These are phyloP conservation scores for Tilletiopsis washingtonensis DNA, from an alignment of 1,284 basidiomycete genomes.

Conservation along the genomic window DNA sequence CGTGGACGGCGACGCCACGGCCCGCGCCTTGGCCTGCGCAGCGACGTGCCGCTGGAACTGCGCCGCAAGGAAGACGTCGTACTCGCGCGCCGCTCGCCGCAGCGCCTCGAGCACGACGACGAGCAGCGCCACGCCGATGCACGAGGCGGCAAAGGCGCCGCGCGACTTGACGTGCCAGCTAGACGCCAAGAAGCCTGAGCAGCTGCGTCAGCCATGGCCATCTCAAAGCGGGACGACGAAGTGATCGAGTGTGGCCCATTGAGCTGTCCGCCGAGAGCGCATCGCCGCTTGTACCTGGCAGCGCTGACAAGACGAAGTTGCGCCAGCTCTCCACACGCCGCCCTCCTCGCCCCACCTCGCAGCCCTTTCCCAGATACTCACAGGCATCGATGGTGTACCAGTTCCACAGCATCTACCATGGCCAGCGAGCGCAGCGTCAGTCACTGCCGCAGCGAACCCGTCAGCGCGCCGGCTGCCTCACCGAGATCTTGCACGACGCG, in stretches of 20 bases:
- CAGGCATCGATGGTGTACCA: constrained; percentile 10
- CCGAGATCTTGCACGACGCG: constrained; percentile 5
- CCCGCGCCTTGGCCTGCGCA: constrained; percentile 17
- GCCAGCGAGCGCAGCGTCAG: not conserved
- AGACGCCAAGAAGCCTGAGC: constrained; percentile 24
- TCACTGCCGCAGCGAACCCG: too few relatives aligned
- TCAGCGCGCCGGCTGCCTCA: too few relatives aligned
- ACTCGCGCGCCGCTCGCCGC: constrained; percentile 32
- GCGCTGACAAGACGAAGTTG: too few relatives aligned
- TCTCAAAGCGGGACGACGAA: too few relatives aligned
- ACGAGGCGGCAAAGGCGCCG: constrained; percentile 35
- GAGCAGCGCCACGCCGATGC: constrained; percentile 36
- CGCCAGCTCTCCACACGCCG: too few relatives aligned
- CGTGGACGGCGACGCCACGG: not conserved
- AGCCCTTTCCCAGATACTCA: not conserved
- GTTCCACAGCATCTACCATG: constrained; percentile 11
- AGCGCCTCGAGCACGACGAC: constrained; percentile 34
- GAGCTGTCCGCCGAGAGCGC: too few relatives aligned
- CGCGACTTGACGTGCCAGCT: constrained; percentile 26
- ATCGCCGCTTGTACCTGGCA: too few relatives aligned
- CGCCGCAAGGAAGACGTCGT: constrained; percentile 27
- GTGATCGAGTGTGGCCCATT: too few relatives aligned
- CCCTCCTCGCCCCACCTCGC: not conserved
- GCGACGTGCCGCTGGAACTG: constrained; percentile 9
- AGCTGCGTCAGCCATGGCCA: not conserved